Base-by-base conservation (phyloP, 768 basidiomycete genomes). In the Boletus fagicola region DNA sequence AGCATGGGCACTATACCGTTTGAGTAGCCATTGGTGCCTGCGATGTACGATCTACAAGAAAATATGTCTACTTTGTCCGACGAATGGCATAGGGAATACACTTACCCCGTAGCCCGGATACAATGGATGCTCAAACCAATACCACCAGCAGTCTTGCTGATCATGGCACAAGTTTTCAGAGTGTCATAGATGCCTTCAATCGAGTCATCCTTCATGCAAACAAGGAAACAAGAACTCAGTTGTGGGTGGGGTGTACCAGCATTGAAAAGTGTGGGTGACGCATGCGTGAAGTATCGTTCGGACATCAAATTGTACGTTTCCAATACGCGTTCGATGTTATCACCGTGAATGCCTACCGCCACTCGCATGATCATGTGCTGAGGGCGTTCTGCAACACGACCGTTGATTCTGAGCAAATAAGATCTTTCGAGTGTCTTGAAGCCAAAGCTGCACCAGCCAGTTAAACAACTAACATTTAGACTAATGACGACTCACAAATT, bases 331-430 rank as follows among this genome's bases (percentile, higher is more conserved):
- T 96, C 92, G 54, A 98, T 83, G 72, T 98, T 90, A 10, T 75
- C 68, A 5, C 94, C 95, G 71, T 98, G 96, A 54, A 99, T 94
- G 40, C 96, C 96, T 46, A 98, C 94, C 46, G 97, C 92, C 55
- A 99, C 97, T 73, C 97, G 94, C 97, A 99, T 98, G 72, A 98
- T 88, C 85, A 98, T 92, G 73, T 98, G 97, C 67, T 98, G 97
- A 31, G 97, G 97, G 38, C 97, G 87, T 73, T 99, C 97, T 42
- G 94, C 95, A 47, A 96, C 92, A 57, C 91, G 90, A 42, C 94
- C 93, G 69, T 96, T 84, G 75, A 98, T 86, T 56, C 94, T 87
- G 42, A 99, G 87, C 7, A 98, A 85, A 74, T 99, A 99, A 2
- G 95, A 98, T 33, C 95, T 90, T 75, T 99, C 97, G 33, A 99